Percentiles rank a stretch among this genome's conserved stretches.
Conservation (phyloP, 805 yeast species). For the Lipomyces mesembrius region DNA sequence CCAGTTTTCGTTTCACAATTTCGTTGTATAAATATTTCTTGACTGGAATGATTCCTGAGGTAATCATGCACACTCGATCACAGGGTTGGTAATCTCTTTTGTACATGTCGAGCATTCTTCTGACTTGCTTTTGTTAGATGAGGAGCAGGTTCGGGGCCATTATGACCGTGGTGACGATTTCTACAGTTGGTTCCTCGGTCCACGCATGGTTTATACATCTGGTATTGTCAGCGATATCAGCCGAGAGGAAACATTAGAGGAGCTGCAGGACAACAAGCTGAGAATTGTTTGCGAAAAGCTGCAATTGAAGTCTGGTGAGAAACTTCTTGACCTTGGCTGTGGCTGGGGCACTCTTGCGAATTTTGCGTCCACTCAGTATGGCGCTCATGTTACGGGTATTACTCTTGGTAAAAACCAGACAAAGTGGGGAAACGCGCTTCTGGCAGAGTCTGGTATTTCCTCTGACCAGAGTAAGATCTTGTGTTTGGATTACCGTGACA, state of each 20-base stretch:
- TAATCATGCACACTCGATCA: slow-evolving; percentile 85
- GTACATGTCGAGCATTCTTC: not conserved
- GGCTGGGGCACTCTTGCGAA: slow-evolving; percentile 96
- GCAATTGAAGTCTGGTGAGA: slow-evolving; percentile 71
- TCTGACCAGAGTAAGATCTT: slow-evolving; percentile 73
- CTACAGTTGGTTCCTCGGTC: slow-evolving; percentile 91
- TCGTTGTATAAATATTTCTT: slow-evolving; percentile 78
- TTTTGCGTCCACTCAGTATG: slow-evolving; percentile 78
- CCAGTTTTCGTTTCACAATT: slow-evolving; percentile 75
- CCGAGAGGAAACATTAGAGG: slow-evolving; percentile 68
- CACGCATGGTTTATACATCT: slow-evolving; percentile 91
- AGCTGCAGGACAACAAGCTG: slow-evolving; percentile 85
- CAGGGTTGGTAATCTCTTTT: slow-evolving; percentile 49
- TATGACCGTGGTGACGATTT: slow-evolving; percentile 96
- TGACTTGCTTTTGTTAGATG: slow-evolving; percentile 54
- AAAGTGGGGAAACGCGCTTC: slow-evolving; percentile 78
- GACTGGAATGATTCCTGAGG: slow-evolving; percentile 90
- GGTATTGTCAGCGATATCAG: slow-evolving; percentile 78
- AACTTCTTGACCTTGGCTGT: slow-evolving; percentile 83
- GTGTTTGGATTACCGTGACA: slow-evolving; percentile 87
- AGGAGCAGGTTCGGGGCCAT: slow-evolving; percentile 94
- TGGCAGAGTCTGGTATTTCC: slow-evolving; percentile 69
- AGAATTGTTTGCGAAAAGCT: slow-evolving; percentile 87
- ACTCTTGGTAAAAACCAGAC: slow-evolving; percentile 92
- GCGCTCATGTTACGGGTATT: slow-evolving; percentile 86